phyloP scores from a whole-genome alignment of 345 rosid genomes.

The Populus euphratica region DNA sequence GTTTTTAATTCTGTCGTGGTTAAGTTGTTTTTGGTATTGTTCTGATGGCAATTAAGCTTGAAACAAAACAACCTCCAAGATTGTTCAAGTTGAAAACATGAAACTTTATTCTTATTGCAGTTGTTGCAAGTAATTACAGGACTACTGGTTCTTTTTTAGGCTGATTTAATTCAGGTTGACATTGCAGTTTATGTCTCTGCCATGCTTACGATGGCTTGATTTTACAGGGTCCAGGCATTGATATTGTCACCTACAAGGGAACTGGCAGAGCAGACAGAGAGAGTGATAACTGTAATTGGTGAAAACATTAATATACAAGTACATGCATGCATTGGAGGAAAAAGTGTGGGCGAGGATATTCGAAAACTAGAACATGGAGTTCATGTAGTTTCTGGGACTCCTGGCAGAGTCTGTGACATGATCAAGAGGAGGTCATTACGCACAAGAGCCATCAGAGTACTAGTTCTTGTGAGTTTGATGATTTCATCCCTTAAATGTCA shows the following conservation, averaged over 20 bases:
- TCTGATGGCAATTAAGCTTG: background rate
- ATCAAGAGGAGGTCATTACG: slow-evolving; percentile 93
- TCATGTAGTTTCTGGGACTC: slow-evolving; percentile 91
- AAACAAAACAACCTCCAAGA: background rate
- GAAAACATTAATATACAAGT: slow-evolving; percentile 68
- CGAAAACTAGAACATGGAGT: slow-evolving; percentile 66
- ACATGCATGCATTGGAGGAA: slow-evolving; percentile 88
- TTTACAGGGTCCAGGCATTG: slow-evolving; percentile 82
- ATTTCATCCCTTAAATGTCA: background rate
- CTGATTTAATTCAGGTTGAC: background rate
- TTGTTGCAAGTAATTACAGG: background rate
- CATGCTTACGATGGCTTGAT: background rate
- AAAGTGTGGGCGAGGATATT: slow-evolving; percentile 96
- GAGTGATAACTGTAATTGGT: slow-evolving; percentile 73
- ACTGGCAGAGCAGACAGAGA: slow-evolving; percentile 86
- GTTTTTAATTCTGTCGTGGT: background rate
- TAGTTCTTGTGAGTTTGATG: slow-evolving; percentile 33
- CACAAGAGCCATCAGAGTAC: slow-evolving; percentile 59
- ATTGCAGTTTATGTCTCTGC: no score
- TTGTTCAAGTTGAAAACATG: no score
- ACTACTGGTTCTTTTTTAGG: background rate
- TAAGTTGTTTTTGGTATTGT: background rate
- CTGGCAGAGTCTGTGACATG: slow-evolving; percentile 98
- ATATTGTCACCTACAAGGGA: slow-evolving; percentile 95
- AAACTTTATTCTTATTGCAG: background rate